Conservation (phyloP, 2,329 filamentous ascomycete species). For the Aspergillus ochraceoroseus region DNA sequence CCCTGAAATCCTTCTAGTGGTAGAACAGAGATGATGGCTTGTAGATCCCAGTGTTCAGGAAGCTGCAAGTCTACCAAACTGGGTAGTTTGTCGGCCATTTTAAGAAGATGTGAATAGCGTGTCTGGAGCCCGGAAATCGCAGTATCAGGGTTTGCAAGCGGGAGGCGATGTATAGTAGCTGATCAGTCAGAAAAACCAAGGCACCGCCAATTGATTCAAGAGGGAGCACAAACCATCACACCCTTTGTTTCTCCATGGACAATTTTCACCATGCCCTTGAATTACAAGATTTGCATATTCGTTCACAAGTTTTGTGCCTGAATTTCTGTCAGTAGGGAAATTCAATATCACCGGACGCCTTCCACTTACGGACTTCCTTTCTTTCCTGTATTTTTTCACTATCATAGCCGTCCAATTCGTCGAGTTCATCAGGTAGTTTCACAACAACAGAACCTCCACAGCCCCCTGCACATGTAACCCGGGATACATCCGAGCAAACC, state of each 20-base stretch:
- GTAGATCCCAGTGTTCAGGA: conserved; percentile 32
- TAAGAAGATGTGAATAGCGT: conserved; percentile 57
- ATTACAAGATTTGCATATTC: conserved; percentile 70
- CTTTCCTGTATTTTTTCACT: conserved; percentile 40
- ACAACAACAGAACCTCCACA: conserved; percentile 82
- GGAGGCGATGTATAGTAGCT: conserved; percentile 62
- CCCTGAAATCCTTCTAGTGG: conserved; percentile 26
- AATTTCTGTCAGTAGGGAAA: conserved; percentile 1
- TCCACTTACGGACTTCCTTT: conserved; percentile 42
- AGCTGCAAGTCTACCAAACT: conserved; percentile 28
- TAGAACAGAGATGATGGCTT: conserved; percentile 28
- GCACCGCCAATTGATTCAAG: conserved; percentile 54
- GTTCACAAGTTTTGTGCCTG: conserved; percentile 63
- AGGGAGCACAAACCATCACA: conserved; percentile 64
- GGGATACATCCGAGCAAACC: conserved; percentile 77
- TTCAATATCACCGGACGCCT: neutral
- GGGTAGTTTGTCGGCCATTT: conserved; percentile 39
- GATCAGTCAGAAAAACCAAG: conserved; percentile 34
- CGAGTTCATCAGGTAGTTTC: conserved; percentile 65
- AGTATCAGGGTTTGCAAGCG: conserved; percentile 57
- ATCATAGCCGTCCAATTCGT: conserved; percentile 47
- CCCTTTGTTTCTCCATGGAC: conserved; percentile 80
- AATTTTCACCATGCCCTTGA: conserved; percentile 71
- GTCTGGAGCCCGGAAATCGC: conserved; percentile 56
- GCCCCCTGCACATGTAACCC: conserved; percentile 72